Evolutionary conservation across 257 asterid species (phyloP), one percentile per base, ranked within the genome.

Genomic region (Gentiana dahurica): DNA sequence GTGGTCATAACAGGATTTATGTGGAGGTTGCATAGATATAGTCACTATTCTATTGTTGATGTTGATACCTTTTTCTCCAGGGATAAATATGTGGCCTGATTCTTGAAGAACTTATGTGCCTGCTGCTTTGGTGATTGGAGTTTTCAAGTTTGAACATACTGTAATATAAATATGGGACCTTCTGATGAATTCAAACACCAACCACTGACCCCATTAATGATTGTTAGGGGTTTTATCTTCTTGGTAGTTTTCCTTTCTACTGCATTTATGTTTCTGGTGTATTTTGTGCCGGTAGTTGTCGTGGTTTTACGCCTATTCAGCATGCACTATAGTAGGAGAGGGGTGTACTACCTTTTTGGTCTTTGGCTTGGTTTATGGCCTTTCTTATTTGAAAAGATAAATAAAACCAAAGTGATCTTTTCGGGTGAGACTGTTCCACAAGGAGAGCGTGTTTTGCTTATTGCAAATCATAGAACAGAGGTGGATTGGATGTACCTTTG

Each of bases 401-500:
- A 89, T 83, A 67, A 59, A 70, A 89, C 97, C 1, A 77, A 75
- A 70, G 90, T 89, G 60, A 69, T 86, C 2, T 80, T 89, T 57
- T 83, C 94, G 4, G 97, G 97, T 34, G 97, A 89, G 62, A 12
- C 38, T 12, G 92, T 86, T 62, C 94, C 94, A 24, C 36, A 58
- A 1, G 74, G 73, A 60, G 90, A 86, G 59, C 87, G 95, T 6
- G 93, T 79, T 36, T 62, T 89, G 65, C 74, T 89, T 24, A 73
- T 89, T 41, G 89, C 97, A 6, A 89, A 89, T 62, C 97, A 89
- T 62, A 77, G 97, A 68, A 86, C 95, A 4, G 95, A 83, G 77
- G 95, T 89, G 7, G 97, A 89, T 58, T 89, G 97, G 97, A 89
- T 89, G 95, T 89, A 89, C 70, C 69, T 82, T 60, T 89, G 97